These are phyloP conservation scores for Cyberlindnera maritima DNA, from an alignment of 805 yeast genomes.

Conservation along the genomic window DNA sequence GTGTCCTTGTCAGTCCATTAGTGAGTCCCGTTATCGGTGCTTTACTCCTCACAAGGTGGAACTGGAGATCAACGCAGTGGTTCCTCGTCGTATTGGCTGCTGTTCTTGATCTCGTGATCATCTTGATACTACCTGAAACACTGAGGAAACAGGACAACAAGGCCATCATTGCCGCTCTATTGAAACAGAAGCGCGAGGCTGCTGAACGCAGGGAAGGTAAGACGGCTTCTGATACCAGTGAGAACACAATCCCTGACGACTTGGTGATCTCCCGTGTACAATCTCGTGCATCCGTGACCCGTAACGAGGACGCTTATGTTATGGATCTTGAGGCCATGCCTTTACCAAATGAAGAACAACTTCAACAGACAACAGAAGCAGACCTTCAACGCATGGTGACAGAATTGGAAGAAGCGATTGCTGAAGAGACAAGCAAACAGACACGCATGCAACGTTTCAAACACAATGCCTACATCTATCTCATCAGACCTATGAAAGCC, in stretches of 20 bases:
- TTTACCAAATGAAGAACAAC: conserved; percentile 3
- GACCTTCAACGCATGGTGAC: conserved; percentile 27
- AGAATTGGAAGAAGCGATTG: conserved; percentile 26
- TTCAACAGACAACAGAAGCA: conserved; percentile 11
- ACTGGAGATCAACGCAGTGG: conserved; percentile 92
- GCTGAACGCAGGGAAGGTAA: conserved; percentile 27
- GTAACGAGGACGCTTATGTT: conserved; percentile 7
- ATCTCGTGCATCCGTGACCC: conserved; percentile 8
- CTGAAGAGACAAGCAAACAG: conserved; percentile 10
- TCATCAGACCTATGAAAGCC: conserved; percentile 60
- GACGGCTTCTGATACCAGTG: no score
- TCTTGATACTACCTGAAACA: conserved; percentile 74
- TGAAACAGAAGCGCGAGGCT: conserved; percentile 25
- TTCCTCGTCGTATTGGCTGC: conserved; percentile 69
- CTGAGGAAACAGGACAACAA: conserved; percentile 53
- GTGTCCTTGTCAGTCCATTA: conserved; percentile 78
- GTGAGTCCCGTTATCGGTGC: conserved; percentile 82
- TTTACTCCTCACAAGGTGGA: conserved; percentile 64
- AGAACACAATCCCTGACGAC: neutral
- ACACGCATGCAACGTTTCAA: conserved; percentile 27
- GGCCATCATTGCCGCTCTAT: conserved; percentile 38
- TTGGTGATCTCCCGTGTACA: conserved; percentile 7
- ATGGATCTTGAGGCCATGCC: conserved; percentile 10
- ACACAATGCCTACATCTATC: conserved; percentile 41
- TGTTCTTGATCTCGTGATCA: conserved; percentile 43